These are phyloP conservation scores for Licmophora abbreviata DNA, from an alignment of 108 stramenopile genomes.

Conservation along the genomic window DNA sequence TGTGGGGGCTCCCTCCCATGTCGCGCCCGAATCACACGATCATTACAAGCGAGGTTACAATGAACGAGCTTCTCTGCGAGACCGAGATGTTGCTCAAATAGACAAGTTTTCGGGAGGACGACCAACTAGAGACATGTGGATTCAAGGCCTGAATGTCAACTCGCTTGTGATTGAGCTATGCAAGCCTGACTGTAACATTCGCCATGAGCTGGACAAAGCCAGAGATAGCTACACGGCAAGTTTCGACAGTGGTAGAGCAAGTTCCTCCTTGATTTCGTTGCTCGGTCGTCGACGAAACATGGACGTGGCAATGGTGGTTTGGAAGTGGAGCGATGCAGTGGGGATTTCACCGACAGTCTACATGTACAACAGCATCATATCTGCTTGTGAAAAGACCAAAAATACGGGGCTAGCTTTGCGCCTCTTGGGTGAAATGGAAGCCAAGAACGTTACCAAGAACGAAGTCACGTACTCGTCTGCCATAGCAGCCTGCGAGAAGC, in stretches of 20 bases:
- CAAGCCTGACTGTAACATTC: constrained; percentile 32
- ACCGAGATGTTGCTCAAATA: constrained; percentile 28
- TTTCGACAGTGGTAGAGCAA: constrained; percentile 60
- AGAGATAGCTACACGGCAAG: constrained; percentile 32
- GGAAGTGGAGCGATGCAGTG: constrained; percentile 64
- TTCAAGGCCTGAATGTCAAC: constrained; percentile 34
- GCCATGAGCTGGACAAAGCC: constrained; percentile 48
- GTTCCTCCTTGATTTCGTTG: constrained; percentile 68
- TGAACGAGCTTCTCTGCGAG: constrained; percentile 53
- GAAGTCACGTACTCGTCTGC: constrained; percentile 81
- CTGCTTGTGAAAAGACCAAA: constrained; percentile 67
- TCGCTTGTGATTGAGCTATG: constrained; percentile 56
- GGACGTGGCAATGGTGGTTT: constrained; percentile 49
- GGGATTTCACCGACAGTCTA: constrained; percentile 57
- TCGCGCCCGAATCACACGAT: constrained; percentile 64
- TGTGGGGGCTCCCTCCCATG: constrained; percentile 17
- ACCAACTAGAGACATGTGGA: constrained; percentile 13
- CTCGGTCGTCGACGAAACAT: constrained; percentile 59
- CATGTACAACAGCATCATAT: constrained; percentile 80
- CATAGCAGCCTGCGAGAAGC: constrained; percentile 82
- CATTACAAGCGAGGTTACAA: constrained; percentile 78
- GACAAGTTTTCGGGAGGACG: constrained; percentile 1
- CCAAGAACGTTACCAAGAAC: constrained; percentile 62
- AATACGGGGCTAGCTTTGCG: constrained; percentile 61
- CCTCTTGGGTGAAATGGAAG: constrained; percentile 70